Conservation (phyloP, 2,329 filamentous ascomycete genomes). For the Magnaporthiopsis incrustans region DNA sequence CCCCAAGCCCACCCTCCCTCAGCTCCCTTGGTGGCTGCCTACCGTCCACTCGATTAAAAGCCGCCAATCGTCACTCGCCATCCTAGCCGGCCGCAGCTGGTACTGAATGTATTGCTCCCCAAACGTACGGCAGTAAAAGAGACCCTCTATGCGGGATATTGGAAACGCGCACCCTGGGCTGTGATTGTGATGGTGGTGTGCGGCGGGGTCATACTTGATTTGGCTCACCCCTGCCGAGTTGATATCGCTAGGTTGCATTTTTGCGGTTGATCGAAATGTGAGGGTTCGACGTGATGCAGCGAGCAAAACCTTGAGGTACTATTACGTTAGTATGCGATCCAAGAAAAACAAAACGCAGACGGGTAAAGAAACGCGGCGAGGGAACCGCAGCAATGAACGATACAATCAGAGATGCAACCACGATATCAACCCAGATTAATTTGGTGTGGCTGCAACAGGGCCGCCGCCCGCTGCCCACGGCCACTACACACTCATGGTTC, state of each 20-base stretch:
- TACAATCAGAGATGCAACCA: not conserved
- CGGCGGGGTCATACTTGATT: not conserved
- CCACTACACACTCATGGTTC: not conserved
- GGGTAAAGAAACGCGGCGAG: not conserved
- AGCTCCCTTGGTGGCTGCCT: not conserved
- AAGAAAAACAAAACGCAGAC: not conserved
- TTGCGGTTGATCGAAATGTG: not conserved
- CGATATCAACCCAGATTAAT: not conserved
- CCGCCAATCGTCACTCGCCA: not conserved
- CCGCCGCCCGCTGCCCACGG: too few species aligned
- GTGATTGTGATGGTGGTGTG: not conserved
- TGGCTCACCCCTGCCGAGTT: not conserved
- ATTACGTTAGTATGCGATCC: not conserved
- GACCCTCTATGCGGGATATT: not conserved
- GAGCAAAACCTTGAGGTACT: not conserved
- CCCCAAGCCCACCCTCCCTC: not conserved
- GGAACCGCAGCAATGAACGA: not conserved
- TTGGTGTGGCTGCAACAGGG: not conserved
- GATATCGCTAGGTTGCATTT: not conserved
- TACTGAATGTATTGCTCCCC: not conserved
- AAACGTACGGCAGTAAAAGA: not conserved
- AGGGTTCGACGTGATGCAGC: not conserved
- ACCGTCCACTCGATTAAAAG: not conserved
- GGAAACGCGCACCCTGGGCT: not conserved
- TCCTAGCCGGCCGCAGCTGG: not conserved